Base-by-base conservation (phyloP, 805 yeast species). In the Ogataea salicorniae region DNA sequence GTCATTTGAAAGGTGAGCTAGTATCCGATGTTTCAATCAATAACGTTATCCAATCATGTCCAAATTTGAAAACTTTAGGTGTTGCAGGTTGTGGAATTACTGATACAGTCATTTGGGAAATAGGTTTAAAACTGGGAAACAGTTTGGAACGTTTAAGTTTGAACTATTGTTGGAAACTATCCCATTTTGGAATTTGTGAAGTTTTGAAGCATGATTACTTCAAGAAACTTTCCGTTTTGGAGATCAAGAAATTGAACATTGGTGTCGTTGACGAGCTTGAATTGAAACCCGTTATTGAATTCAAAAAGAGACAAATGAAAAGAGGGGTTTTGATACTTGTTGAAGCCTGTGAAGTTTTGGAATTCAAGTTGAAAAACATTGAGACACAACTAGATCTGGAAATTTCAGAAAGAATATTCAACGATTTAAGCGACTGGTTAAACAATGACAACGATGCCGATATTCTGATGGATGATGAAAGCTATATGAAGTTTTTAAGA, bases 41-140 rank as follows among this genome's bases (percentile, higher is more conserved):
- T 14, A 74, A 76, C 14, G 66, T 90, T 26, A 76, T 81, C 9
- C 70, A 71, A 34, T 77, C 77, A 55, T 83, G 89, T 46, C 11
- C 29, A 6, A 62, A 68, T 18, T 72, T 84, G 41, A 71, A 74
- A 40, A 89, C 97, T 0, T 69, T 91, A 39, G 97, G 97, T 0
- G 69, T 89, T 18, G 96, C 97, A 0, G 98, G 98, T 6, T 88
- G 96, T 63, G 72, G 77, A 39, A 76, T 91, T 17, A 79, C 87
- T 7, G 96, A 91, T 67, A 73, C 80, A 39, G 74, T 87, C 5
- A 69, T 91, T 15, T 88, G 96, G 95, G 91, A 85, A 57, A 66
- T 91, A 34, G 89, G 90, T 0, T 63, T 76, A 16, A 62, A 71
- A 45, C 67, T 79, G 26, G 68, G 68, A 6, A 57, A 61, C 1